Base-by-base conservation (phyloP, 768 basidiomycete genomes). In the Lentinula lateritia region DNA sequence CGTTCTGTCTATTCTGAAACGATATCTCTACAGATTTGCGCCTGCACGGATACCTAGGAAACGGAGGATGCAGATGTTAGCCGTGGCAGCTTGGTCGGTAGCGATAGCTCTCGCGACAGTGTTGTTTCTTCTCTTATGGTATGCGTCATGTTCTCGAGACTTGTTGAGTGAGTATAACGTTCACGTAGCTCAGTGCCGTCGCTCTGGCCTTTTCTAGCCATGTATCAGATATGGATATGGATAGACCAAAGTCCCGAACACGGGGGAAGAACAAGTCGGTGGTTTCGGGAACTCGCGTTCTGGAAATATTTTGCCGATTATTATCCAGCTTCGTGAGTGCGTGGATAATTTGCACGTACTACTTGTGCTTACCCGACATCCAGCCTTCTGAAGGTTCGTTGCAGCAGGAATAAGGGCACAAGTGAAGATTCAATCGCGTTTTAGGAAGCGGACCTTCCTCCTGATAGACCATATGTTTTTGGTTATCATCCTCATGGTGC, bases 401-500 rank as follows among this genome's bases (percentile, higher is more conserved):
- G 38, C 20, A 5, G 1, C 43, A 4, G 13, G 36, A 23, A 5
- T 1, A 43, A 6, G 18, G 18, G 18, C 34, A 36, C 23, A 18
- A 13, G n/a, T 9, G 2, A 8, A 23, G 5, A 35, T 58, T n/a
- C 23, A 43, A 34, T 6, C 45, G 23, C 4, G 6, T 46, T 18
- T 36, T 67, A 95, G 94, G 94, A 93, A 75, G 88, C 86, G 39
- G 92, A 96, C 65, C 81, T 99, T 23, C 94, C 96, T 0, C 78
- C 96, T 10, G 93, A 97, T 72, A 78, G 95, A 64, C 89, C 92
- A 18, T 99, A 99, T 75, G 83, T 99, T 13, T 99, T 99, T 74
- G 97, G 96, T 7, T 98, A 98, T 73, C 97, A 99, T 73, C 97
- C 97, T 16, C 97, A 99, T 74, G 97, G 95, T 88, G 62, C 38